phyloP scores from a whole-genome alignment of 306 rosid species.

The Malus sieversii region DNA sequence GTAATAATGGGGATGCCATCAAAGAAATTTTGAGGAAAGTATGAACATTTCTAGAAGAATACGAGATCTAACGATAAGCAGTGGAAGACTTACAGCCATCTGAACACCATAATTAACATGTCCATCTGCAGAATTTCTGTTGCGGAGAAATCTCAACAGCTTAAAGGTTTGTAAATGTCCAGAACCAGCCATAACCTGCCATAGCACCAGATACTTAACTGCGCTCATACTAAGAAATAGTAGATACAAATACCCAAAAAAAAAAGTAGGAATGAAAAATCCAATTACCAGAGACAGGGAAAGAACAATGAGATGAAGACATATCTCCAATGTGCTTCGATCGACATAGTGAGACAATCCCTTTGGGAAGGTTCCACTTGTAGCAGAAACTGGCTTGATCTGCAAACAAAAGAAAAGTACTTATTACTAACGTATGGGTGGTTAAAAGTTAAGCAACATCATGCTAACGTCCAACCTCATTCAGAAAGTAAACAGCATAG shows the following conservation, averaged over 20 bases:
- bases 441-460: conserved; percentile 19
- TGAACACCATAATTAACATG: conserved; percentile 88
- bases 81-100: conserved; percentile 78
- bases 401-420: conserved; percentile 21
- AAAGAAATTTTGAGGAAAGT: not conserved
- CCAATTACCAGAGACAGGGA: conserved; percentile 78
- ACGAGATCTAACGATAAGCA: not conserved
- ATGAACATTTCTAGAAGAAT: not conserved
- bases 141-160: conserved; percentile 75
- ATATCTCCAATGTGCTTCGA: conserved; percentile 84
- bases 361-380: conserved; percentile 64
- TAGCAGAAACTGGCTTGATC: conserved; percentile 74
- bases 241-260: not conserved
- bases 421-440: conserved; percentile 2
- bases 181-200: conserved; percentile 97
- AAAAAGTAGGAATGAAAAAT: conserved; percentile 5
- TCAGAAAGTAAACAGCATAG: conserved; percentile 74
- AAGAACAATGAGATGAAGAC: conserved; percentile 87
- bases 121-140: conserved; percentile 85
- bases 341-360: conserved; percentile 81
- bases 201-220: conserved; percentile 16
- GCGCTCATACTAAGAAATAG: not conserved
- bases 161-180: conserved; percentile 90
- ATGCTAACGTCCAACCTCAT: conserved; percentile 54
- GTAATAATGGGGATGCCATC: not conserved